Conservation (phyloP, 169 alveolate genomes). For the Cryptosporidium canis region DNA sequence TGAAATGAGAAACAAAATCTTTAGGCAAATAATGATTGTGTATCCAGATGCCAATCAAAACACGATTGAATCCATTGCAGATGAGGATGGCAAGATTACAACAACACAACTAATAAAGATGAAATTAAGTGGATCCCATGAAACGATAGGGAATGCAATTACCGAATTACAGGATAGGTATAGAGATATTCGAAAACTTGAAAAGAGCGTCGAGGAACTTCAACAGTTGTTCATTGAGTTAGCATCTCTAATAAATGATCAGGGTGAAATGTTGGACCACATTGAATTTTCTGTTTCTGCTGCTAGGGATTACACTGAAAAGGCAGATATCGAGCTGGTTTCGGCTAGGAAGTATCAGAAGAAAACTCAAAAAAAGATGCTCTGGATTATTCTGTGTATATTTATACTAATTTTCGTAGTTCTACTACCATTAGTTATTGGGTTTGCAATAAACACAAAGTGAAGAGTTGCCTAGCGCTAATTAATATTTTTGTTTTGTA, state of each 20-base stretch:
- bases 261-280: conserved; percentile 87
- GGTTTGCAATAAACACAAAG: conserved; percentile 3
- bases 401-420: conserved; percentile 38
- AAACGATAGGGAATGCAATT: conserved; percentile 83
- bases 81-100: conserved; percentile 73
- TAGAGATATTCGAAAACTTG: conserved; percentile 85
- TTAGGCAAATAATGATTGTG: conserved; percentile 74
- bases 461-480: background rate
- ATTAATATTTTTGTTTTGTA: background rate
- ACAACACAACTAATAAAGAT: conserved; percentile 72
- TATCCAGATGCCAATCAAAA: conserved; percentile 76
- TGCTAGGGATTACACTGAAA: conserved; percentile 83
- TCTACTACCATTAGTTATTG: conserved; percentile 27
- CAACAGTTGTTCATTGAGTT: conserved; percentile 86
- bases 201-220: conserved; percentile 84
- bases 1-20: conserved; percentile 67
- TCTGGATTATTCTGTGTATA: conserved; percentile 75
- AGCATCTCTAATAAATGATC: conserved; percentile 84
- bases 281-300: conserved; percentile 79
- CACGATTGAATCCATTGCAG: conserved; percentile 65
- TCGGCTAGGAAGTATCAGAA: conserved; percentile 75
- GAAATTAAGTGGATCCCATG: conserved; percentile 82
- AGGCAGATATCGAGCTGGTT: conserved; percentile 77
- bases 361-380: conserved; percentile 74
- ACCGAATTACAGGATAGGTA: conserved; percentile 84